Percentiles rank a stretch among this genome's conserved stretches.
Conservation (phyloP, 805 yeast species). For the Candida maesae region DNA sequence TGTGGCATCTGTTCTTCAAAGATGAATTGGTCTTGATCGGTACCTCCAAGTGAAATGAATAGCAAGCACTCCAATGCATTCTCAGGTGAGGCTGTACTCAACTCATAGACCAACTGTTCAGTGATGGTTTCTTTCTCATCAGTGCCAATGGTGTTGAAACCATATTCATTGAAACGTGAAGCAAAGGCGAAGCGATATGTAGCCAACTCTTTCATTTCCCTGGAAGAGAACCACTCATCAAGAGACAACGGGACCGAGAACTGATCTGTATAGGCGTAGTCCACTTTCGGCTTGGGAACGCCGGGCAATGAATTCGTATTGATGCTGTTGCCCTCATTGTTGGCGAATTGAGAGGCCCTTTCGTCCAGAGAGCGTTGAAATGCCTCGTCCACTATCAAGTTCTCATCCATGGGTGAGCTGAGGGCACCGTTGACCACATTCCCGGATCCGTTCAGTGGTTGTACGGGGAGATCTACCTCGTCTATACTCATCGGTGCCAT, state of each 20-base stretch:
- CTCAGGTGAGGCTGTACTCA: background rate
- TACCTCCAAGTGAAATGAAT: constrained; percentile 17
- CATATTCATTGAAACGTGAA: constrained; percentile 5
- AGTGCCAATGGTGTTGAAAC: constrained; percentile 13
- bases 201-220: constrained; percentile 24
- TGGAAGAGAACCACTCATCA: constrained; percentile 42
- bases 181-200: constrained; percentile 3
- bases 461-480: constrained; percentile 36
- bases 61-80: constrained; percentile 10
- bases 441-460: background rate
- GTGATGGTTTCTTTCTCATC: constrained; percentile 17
- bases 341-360: constrained; percentile 32
- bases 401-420: constrained; percentile 31
- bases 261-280: constrained; percentile 39
- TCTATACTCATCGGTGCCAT: constrained; percentile 36
- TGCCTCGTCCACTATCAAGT: constrained; percentile 31
- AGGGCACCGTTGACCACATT: constrained; percentile 1
- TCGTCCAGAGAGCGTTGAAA: constrained; percentile 31
- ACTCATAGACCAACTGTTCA: constrained; percentile 9
- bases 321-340: constrained; percentile 10
- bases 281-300: constrained; percentile 38
- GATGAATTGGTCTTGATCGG: constrained; percentile 9
- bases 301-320: constrained; percentile 25
- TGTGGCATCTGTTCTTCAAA: constrained; percentile 7
- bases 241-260: constrained; percentile 38